Base-by-base conservation (phyloP, 2,329 filamentous ascomycete genomes). In the Aureobasidium sp. region DNA sequence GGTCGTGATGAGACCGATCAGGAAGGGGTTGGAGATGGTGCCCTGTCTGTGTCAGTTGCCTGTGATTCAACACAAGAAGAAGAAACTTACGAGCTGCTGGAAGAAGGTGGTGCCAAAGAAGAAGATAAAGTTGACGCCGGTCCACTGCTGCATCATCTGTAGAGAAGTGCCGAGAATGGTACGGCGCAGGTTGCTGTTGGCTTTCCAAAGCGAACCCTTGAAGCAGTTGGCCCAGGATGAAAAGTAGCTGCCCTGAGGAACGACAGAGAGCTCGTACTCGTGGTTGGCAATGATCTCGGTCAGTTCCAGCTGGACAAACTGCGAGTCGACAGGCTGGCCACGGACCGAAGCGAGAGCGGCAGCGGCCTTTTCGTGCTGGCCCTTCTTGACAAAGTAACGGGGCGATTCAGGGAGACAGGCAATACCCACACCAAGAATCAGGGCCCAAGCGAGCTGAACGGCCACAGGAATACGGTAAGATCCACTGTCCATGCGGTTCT, bases 101-200 rank as follows among this genome's bases (percentile, higher is more conserved):
- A 94, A 89, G 84, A 94, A 93, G 63, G 87, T 84, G 31, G 89
- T 90, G 31, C 88, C 89, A 77, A 73, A 76, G 69, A 75, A 75
- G 80, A 92, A 94, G 81, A 94, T 90, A 77, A 93, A 95, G 82
- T 96, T 96, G 77, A 95, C 88, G 80, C 91, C 90, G 27, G 89
- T 92, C 84, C 84, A 78, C 68, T 80, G 78, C 64, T 80, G 77
- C 75, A 80, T 78, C 77, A 80, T 79, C 44, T 59, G 78, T 12
- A 80, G 69, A 25, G 74, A 74, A 52, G 78, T 76, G 37, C 78
- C 78, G 49, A 80, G 75, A 42, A 78, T 70, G 47, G 77, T 77
- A 61, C 77, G 76, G 65, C 78, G 77, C n/a, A 79, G 66, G 66
- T 80, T 79, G 65, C 80, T 81, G 72, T 79, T 80, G 17, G 79